These are phyloP conservation scores for Plantago ovata DNA, from an alignment of 257 asterid species.

Conservation along the genomic window DNA sequence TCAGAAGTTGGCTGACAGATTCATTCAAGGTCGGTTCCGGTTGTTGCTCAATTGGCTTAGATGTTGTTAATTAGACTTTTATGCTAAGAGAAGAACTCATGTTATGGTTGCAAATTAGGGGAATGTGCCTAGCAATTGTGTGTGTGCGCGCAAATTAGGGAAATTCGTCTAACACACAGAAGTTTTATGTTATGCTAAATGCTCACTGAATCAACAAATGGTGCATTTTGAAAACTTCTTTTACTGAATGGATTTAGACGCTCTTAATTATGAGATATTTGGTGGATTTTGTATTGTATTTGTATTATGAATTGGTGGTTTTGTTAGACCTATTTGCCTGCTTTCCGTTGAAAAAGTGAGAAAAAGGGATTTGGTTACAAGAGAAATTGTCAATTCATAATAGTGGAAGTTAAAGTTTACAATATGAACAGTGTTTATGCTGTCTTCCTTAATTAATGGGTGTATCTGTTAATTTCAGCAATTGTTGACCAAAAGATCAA, in stretches of 20 bases:
- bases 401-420: background rate
- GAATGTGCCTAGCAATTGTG: background rate
- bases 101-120: background rate
- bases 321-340: background rate
- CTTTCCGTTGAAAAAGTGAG: background rate
- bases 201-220: background rate
- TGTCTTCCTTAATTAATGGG: conserved; percentile 26
- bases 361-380: no score
- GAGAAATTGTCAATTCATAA: background rate
- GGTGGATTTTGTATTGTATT: background rate
- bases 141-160: no score
- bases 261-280: background rate
- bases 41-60: conserved; percentile 3
- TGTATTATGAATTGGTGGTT: background rate
- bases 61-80: background rate
- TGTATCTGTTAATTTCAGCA: conserved; percentile 54
- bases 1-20: conserved; percentile 60
- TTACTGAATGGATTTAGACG: background rate
- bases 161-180: no score
- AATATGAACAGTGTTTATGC: background rate
- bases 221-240: background rate
- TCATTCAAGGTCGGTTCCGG: conserved; percentile 58
- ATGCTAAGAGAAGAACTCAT: background rate
- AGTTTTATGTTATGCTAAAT: no score
- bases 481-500: conserved; percentile 81